Base-by-base conservation (phyloP, 2,329 filamentous ascomycete genomes). In the Alternaria gaisen region DNA sequence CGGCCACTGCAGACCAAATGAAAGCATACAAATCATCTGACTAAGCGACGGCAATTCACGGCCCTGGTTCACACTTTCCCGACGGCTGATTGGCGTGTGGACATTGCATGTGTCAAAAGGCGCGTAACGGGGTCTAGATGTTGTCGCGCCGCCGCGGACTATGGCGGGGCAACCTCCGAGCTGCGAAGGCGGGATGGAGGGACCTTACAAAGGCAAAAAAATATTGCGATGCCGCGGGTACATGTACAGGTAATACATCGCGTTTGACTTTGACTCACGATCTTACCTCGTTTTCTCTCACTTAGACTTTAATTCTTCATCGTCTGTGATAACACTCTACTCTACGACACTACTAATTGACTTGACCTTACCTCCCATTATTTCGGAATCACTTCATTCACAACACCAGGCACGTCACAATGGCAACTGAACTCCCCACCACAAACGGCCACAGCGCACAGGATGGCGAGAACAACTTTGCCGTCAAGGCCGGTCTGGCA, bases 401-500 rank as follows among this genome's bases (percentile, higher is more conserved):
- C 1, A 41, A 24, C 47, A 59, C 50, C 51, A 48, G 10, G 63
- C 22, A 50, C 46, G 22, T 50, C 58, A 68, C 64, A 74, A 83
- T 83, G 81, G 78, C 81, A 34, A 77, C 81, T 60, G 81, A 84
- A 77, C 78, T 84, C 53, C 82, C 83, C 64, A 81, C 81, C 56
- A 78, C 79, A 57, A 82, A 83, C 60, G 80, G 80, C 72, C 66
- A 78, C 66, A 67, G 69, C 58, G 70, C 80, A 50, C 78, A 80
- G 67, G 83, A 84, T 67, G 78, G 77, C 62, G 78, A 81, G 69
- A 80, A 81, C 69, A 85, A 88, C 80, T 97, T 97, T 81, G 90
- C 90, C 70, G 90, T 97, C 86, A 99, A 99, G 87, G 91, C 93
- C 55, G 95, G 94, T 61, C 85, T 99, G 67, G 95, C 95, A 24